phyloP scores from a whole-genome alignment of 164 flowering plant species.

The Akebia trifoliata region DNA sequence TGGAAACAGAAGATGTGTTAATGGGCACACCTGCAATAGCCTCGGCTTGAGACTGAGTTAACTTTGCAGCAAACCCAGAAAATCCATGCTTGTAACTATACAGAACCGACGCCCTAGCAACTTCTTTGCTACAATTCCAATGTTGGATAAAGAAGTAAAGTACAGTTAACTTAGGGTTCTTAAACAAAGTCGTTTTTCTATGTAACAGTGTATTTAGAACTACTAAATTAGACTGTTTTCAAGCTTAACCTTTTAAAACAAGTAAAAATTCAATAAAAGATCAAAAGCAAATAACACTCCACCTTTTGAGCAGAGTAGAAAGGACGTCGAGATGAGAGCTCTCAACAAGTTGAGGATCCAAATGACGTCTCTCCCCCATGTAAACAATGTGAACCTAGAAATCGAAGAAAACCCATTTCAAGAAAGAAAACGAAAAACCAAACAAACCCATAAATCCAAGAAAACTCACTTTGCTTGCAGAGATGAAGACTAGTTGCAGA shows the following conservation, averaged over 20 bases:
- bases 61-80: slow-evolving; percentile 49
- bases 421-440: background rate
- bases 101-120: slow-evolving; percentile 29
- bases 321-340: slow-evolving; percentile 38
- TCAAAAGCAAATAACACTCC: background rate
- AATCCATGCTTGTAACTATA: slow-evolving; percentile 52
- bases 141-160: background rate
- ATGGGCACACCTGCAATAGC: slow-evolving; percentile 33
- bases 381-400: slow-evolving; percentile 41
- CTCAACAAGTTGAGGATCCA: slow-evolving; percentile 27
- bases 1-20: background rate
- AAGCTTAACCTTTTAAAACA: too few species aligned
- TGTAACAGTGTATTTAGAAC: too few species aligned
- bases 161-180: background rate
- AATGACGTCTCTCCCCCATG: slow-evolving; percentile 31
- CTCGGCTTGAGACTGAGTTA: slow-evolving; percentile 38
- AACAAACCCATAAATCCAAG: background rate
- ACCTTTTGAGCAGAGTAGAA: slow-evolving; percentile 38
- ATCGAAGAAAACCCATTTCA: slow-evolving; percentile 6
- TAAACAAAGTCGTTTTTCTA: too few species aligned
- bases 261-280: background rate
- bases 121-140: slow-evolving; percentile 28
- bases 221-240: too few species aligned
- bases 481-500: slow-evolving; percentile 4
- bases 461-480: slow-evolving; percentile 17